Base-by-base conservation (phyloP, 345 rosid genomes). In the Eucalyptus paniculata region DNA sequence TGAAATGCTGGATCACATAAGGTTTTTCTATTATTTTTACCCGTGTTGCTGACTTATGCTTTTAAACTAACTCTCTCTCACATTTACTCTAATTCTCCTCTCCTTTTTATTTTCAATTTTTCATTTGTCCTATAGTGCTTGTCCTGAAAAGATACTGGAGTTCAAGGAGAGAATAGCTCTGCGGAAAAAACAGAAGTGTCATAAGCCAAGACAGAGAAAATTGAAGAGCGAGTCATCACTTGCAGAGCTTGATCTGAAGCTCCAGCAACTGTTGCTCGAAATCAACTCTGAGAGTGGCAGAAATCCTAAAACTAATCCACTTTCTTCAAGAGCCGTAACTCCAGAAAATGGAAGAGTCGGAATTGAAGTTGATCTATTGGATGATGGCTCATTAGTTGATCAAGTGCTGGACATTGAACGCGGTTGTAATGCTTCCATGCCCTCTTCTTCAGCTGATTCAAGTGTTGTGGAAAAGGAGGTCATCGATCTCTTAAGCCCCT, bases 401-500 rank as follows among this genome's bases (percentile, higher is more conserved):
- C 86, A 83, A 49, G 94, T 83, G 77, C 91, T 92, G 62, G 92
- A 90, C 77, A 86, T 87, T 32, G 90, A 82, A 62, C 82, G 58
- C 4, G 87, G 89, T 50, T 10, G 80, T 86, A 88, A 34, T 86
- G 86, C 56, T 80, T 45, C 89, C 32, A 30, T 13, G 49, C 67
- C 92, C 37, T 60, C 90, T 69, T 86, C 44, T 86, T 60, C 49
- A 12, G 72, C 81, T 56, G 89, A 58, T 87, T 7, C 82, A 4
- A 89, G 87, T 4, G 88, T 50, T 21, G 86, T 90, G 8, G 89
- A 92, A 86, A 87, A 91, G 45, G 95, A 95, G 91, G 89, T 97
- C 90, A 94, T 97, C 50, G 96, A 97, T 91, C 99, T 97, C 86
- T 91, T 90, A 88, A 97, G 97, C 93, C 99, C 99, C 51, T 92